These are phyloP conservation scores for Leccinum barrowsii DNA, from an alignment of 768 basidiomycete genomes.

Conservation along the genomic window DNA sequence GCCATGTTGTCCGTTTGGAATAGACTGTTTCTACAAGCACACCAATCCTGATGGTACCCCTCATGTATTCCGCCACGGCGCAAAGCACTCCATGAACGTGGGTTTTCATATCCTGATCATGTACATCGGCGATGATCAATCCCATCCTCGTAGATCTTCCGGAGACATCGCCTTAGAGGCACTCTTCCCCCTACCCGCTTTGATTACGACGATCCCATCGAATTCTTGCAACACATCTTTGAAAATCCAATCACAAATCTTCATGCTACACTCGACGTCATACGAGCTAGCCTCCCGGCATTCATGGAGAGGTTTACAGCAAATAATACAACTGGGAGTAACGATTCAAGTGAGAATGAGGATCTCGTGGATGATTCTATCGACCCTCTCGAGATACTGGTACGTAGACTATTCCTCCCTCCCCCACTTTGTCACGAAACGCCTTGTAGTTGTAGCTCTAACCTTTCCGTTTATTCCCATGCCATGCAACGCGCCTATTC, in stretches of 20 bases:
- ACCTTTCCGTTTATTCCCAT: conserved; percentile 22
- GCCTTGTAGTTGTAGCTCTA: conserved; percentile 31
- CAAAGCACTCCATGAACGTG: conserved; percentile 52
- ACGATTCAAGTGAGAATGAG: conserved; percentile 36
- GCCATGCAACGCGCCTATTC: conserved; percentile 1
- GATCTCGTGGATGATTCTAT: conserved; percentile 4
- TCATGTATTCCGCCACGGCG: conserved; percentile 53
- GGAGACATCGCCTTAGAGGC: conserved; percentile 20
- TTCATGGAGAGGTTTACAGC: conserved; percentile 24
- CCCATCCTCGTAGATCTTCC: conserved; percentile 21
- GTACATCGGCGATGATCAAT: conserved; percentile 12
- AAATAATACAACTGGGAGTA: conserved; percentile 11
- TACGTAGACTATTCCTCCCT: conserved; percentile 19
- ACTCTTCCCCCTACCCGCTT: conserved; percentile 27
- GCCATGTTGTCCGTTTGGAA: conserved; percentile 74
- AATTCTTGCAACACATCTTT: conserved; percentile 51
- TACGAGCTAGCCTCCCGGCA: conserved; percentile 31
- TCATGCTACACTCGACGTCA: conserved; percentile 38
- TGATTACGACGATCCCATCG: conserved; percentile 30
- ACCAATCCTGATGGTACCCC: conserved; percentile 61
- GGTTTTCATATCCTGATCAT: conserved; percentile 33
- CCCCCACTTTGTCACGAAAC: conserved; percentile 24
- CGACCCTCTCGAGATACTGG: conserved; percentile 21
- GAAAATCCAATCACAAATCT: conserved; percentile 42
- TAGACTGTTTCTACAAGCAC: conserved; percentile 81